Percentiles rank a stretch among this genome's conserved stretches.
Conservation (phyloP, 2,329 filamentous ascomycete species). For the Talaromyces amestolkiae region DNA sequence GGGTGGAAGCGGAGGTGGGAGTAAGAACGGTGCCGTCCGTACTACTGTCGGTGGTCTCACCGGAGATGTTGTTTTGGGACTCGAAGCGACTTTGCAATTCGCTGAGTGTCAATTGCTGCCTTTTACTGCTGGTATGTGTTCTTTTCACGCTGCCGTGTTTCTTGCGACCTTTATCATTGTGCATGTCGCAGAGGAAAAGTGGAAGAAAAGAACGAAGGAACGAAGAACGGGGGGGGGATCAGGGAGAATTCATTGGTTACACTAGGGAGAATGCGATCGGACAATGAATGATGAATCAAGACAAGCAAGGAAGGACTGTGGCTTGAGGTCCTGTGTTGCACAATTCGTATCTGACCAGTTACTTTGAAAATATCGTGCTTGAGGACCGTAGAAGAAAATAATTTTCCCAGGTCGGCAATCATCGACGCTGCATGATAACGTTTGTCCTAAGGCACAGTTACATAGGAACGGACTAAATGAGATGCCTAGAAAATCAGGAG, state of each 20-base stretch:
- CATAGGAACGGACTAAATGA: background rate
- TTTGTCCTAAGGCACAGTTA: too few relatives aligned
- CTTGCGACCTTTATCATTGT: conserved; percentile 26
- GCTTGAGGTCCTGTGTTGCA: background rate
- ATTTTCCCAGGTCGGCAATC: background rate
- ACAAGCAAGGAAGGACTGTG: too few relatives aligned
- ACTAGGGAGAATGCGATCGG: background rate
- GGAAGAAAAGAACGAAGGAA: background rate
- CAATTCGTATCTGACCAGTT: background rate
- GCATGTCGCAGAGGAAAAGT: conserved; percentile 20
- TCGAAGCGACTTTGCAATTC: conserved; percentile 28
- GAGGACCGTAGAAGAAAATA: background rate
- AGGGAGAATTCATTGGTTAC: conserved; percentile 3
- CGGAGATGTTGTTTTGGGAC: conserved; percentile 23
- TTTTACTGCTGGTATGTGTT: conserved; percentile 25
- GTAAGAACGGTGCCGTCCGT: conserved; percentile 33
- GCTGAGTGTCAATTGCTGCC: conserved; percentile 26
- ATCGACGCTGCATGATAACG: background rate
- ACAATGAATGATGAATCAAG: background rate
- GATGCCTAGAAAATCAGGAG: background rate
- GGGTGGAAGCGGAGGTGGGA: conserved; percentile 28
- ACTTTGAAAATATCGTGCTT: background rate
- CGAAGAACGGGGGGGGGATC: background rate
- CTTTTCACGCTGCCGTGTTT: conserved; percentile 33
- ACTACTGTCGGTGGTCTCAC: conserved; percentile 27